A percentile compares a stretch with the other conserved stretches of the same genome.
Evolutionary conservation across 495 filamentous ascomycete genomes (phyloP).

Genomic region (Trichoderma reesei): DNA sequence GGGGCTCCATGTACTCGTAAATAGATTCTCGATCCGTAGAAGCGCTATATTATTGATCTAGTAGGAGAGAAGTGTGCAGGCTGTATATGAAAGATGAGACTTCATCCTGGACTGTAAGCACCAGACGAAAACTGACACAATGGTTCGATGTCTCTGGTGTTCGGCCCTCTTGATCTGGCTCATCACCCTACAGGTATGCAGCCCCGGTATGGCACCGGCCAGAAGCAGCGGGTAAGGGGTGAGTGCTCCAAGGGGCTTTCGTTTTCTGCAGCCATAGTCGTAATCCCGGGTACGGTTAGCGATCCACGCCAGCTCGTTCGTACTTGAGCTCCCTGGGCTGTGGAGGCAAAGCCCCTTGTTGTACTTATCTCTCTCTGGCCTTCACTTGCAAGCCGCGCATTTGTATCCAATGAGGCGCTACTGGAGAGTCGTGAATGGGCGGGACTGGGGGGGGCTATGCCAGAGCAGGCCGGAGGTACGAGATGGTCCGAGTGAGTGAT

Average conservation of each 20-base stretch:
- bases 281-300: neutral
- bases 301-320: conserved; percentile 6
- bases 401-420: neutral
- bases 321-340: neutral
- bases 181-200: no score
- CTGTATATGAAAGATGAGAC: neutral
- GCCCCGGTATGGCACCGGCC: neutral
- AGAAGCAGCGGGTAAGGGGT: neutral
- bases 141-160: neutral
- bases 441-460: neutral
- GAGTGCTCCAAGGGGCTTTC: neutral
- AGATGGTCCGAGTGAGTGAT: no score
- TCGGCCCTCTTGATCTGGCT: neutral
- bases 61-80: neutral
- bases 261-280: neutral
- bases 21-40: neutral
- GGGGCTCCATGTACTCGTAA: neutral
- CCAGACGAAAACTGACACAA: neutral
- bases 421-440: neutral
- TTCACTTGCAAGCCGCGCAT: neutral
- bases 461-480: no score
- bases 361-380: no score
- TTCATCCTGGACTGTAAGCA: neutral
- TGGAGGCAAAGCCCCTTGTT: conserved; percentile 1
- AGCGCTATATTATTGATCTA: neutral